phyloP scores from a whole-genome alignment of 371 early-diverging fungal genomes.

The Choanephora cucurbitarum region DNA sequence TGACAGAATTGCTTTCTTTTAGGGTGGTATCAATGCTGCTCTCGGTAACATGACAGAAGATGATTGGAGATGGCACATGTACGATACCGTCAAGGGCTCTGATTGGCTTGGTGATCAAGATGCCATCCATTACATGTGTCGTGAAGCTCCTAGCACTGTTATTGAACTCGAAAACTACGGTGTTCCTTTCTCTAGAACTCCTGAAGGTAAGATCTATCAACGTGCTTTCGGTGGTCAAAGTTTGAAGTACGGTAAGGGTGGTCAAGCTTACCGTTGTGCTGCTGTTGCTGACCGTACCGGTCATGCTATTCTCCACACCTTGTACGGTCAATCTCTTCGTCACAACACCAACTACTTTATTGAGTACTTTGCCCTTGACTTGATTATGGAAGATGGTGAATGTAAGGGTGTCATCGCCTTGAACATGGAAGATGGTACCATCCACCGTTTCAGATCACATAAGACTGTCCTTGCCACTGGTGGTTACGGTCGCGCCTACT shows the following conservation, averaged over 20 bases:
- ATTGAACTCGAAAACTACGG: conserved; percentile 98
- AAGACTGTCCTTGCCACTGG: conserved; percentile 98
- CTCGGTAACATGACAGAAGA: conserved; percentile 98
- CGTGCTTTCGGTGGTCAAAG: conserved; percentile 98
- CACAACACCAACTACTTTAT: conserved; percentile 97
- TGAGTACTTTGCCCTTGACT: conserved; percentile 98
- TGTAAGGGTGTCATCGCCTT: conserved; percentile 96
- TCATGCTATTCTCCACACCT: conserved; percentile 95
- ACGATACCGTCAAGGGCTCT: conserved; percentile 98
- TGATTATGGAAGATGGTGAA: conserved; percentile 97
- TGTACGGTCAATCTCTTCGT: conserved; percentile 95
- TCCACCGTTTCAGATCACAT: conserved; percentile 97
- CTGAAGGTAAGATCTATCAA: conserved; percentile 97
- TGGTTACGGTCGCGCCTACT: conserved; percentile 98
- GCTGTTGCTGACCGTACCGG: conserved; percentile 99
- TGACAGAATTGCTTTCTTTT: not conserved
- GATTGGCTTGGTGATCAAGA: conserved; percentile 99
- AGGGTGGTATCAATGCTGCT: conserved; percentile 99
- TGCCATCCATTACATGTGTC: conserved; percentile 98
- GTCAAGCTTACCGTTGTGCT: conserved; percentile 97
- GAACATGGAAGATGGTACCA: conserved; percentile 96
- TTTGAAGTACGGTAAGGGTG: conserved; percentile 92
- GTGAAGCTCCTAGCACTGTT: conserved; percentile 95
- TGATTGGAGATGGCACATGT: conserved; percentile 99
- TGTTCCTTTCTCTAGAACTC: conserved; percentile 96